Base-by-base conservation (phyloP, 805 yeast genomes). In the Candida morakotiae region DNA sequence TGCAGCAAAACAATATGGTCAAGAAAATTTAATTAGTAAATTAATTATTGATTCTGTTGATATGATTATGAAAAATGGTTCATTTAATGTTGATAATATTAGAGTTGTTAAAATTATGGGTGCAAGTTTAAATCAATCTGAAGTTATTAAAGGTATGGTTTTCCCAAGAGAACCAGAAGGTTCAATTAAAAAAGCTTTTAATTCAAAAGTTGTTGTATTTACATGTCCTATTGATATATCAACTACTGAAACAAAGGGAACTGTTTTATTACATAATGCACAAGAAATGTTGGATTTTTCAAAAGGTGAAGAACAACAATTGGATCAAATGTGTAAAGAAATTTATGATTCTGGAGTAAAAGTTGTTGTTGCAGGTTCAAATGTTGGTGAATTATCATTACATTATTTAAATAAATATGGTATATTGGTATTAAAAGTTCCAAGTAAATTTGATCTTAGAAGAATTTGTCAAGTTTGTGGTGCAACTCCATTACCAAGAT, bases 91-190 rank as follows among this genome's bases (percentile, higher is more conserved):
- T 39, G 98, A 93, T 59, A 83, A 89, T 41, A 77, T 93, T 44
- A 80, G 98, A 58, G 96, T 93, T 13, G 98, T 93, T 36, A 93
- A 93, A 66, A 84, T 93, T 49, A 87, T 93, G 96, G 98, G 98
- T 43, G 73, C 94, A 13, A 73, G 89, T 36, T 69, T 93, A 49
- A 64, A 69, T 25, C 72, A 73, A 50, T 83, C 95, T 9, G 74
- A 74, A 52, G 98, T 93, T 37, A 71, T 93, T 46, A 87, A 85
- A 64, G 98, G 98, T 49, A 93, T 93, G 98, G 96, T 93, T 26
- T 91, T 93, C 74, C 95, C 95, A 48, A 78, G 94, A 52, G 95
- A 88, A 61, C 96, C 98, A n/a, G 98, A 91, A 60, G 94, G 97
- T 11, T 81, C 79, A 48, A 64, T 89, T 34, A 87, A 87, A 57